Evolutionary conservation across 2,329 filamentous ascomycete genomes (phyloP), one percentile per base, ranked within the genome.

Genomic region (Scorias spongiosa): DNA sequence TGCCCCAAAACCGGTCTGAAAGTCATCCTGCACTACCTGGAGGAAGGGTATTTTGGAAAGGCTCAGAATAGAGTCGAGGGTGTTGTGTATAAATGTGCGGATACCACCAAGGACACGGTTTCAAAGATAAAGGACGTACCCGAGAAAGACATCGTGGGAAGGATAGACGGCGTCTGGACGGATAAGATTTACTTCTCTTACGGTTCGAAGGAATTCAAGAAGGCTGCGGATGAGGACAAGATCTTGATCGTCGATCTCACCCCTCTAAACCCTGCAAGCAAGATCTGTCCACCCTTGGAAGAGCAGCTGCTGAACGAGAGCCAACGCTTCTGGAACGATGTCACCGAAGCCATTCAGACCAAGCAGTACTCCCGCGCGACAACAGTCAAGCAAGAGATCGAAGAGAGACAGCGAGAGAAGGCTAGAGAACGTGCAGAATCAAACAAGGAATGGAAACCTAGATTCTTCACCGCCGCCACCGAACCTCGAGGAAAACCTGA

Each of bases 41-140:
- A 96, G 57, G 89, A 96, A 55, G 87, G 88, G 41, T 98, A 91
- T 88, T 72, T 96, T 28, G 85, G 88, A 40, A 84, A 85, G 51
- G 77, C 85, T 15, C 89, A 93, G 54, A 94, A 96, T 64, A 87
- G 82, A 58, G 81, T 98, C 30, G 79, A 93, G 48, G 91, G 91
- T 14, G 78, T 95, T 44, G 74, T 96, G 44, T 98, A 94, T 72
- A 81, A 75, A 41, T 57, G 55, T 37, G 94, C 94, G 54, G 83
- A 94, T 56, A 83, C 87, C 0, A 77, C 84, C 17, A 89, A 88
- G 46, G 89, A 96, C 61, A 76, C 76, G 59, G 85, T 81, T 62
- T 78, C 68, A 5, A 80, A 75, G 54, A 80, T 95, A 55, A 86
- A 81, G 65, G 88, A 95, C 48, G 86, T 98, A 0, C 75, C 86